These are phyloP conservation scores for Backusella westeae DNA, from an alignment of 192 early-diverging fungal genomes.

Conservation along the genomic window DNA sequence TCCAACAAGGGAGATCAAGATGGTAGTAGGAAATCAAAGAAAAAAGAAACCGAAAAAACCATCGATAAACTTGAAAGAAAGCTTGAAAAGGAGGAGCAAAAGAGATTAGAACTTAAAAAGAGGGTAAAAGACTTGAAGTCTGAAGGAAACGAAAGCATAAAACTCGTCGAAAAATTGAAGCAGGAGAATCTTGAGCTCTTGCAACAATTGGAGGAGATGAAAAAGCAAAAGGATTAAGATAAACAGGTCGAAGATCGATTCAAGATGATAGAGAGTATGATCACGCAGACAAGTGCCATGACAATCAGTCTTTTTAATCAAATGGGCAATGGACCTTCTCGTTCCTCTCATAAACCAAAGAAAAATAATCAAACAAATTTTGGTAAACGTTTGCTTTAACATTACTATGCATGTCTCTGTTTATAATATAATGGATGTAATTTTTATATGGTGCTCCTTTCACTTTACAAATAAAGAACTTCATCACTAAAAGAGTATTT, in stretches of 20 bases:
- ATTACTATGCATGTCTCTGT: not conserved
- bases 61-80: not conserved
- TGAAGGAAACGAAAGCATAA: not conserved
- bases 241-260: not conserved
- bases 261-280: not conserved
- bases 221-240: not conserved
- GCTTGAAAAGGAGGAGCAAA: not conserved
- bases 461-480: too few species aligned
- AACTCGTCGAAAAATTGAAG: not conserved
- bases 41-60: not conserved
- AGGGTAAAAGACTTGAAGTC: not conserved
- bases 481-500: too few species aligned
- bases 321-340: not conserved
- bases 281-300: not conserved
- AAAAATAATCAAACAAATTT: not conserved
- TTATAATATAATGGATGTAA: too few species aligned
- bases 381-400: not conserved
- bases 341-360: not conserved
- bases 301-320: not conserved
- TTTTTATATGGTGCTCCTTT: too few species aligned
- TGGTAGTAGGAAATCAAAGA: not conserved
- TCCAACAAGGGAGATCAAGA: not conserved
- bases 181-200: not conserved
- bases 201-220: not conserved
- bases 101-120: not conserved